phyloP scores from a whole-genome alignment of 495 filamentous ascomycete species.

The Daldinia caldariorum region DNA sequence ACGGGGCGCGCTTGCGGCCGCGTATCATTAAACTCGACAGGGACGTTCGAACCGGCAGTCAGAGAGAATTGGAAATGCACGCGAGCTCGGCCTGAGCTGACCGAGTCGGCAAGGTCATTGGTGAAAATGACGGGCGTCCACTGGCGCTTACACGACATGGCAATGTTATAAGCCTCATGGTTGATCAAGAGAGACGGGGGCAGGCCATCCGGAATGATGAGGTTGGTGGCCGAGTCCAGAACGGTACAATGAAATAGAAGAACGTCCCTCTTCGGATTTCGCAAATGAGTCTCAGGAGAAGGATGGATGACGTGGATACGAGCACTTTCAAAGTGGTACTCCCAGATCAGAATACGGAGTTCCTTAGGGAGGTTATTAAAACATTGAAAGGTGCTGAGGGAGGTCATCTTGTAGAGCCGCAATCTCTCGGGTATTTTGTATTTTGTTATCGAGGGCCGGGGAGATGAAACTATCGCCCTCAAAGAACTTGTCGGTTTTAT shows the following conservation, averaged over 20 bases:
- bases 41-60: not conserved
- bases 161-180: constrained; percentile 29
- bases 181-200: constrained; percentile 32
- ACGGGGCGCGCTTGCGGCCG: constrained; percentile 10
- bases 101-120: constrained; percentile 27
- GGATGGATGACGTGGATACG: constrained; percentile 40
- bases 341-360: constrained; percentile 45
- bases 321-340: constrained; percentile 47
- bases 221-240: constrained; percentile 37
- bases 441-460: not conserved
- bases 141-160: constrained; percentile 17
- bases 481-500: constrained; percentile 7
- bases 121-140: constrained; percentile 29
- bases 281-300: constrained; percentile 21
- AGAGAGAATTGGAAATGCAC: constrained; percentile 17
- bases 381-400: constrained; percentile 41
- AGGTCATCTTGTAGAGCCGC: constrained; percentile 9
- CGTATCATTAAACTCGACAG: not conserved
- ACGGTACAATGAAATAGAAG: constrained; percentile 28
- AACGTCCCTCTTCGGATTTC: constrained; percentile 26
- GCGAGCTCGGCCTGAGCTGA: constrained; percentile 17
- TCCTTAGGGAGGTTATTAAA: constrained; percentile 44
- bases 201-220: constrained; percentile 18
- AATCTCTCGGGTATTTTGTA: not conserved
- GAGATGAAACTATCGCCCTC: not conserved